Evolutionary conservation across 495 filamentous ascomycete genomes (phyloP).

Genomic region (Xylaria nigripes): DNA sequence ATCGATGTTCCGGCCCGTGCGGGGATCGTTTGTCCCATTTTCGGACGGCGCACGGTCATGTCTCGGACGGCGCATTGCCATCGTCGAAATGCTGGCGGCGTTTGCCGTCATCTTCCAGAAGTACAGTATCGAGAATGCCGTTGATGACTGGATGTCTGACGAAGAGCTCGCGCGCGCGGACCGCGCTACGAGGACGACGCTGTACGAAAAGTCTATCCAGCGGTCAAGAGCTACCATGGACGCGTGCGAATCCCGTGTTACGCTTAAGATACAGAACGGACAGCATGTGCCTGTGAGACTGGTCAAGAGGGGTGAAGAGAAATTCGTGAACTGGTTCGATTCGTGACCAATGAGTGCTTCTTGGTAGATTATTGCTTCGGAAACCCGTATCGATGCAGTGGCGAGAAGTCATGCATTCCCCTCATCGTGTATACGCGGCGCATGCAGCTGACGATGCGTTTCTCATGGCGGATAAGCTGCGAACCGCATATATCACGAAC

Average conservation of each 20-base stretch:
- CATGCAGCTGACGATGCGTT: too few relatives aligned
- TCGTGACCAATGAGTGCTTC: too few relatives aligned
- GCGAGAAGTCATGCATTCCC: not conserved
- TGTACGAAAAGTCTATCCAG: constrained; percentile 48
- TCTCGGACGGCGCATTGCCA: constrained; percentile 62
- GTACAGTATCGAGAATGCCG: constrained; percentile 58
- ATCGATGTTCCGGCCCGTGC: constrained; percentile 48
- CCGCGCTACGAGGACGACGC: constrained; percentile 33
- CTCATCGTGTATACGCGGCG: too few relatives aligned
- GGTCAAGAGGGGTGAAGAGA: constrained; percentile 54
- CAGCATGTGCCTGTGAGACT: constrained; percentile 50
- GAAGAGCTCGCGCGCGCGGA: constrained; percentile 52
- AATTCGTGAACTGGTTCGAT: constrained; percentile 42
- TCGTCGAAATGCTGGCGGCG: constrained; percentile 65
- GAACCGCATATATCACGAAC: too few relatives aligned
- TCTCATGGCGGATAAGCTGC: too few relatives aligned
- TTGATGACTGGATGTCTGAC: constrained; percentile 52
- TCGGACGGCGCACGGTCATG: constrained; percentile 63
- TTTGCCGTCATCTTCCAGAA: constrained; percentile 57
- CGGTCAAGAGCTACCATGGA: constrained; percentile 38
- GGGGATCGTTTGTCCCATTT: constrained; percentile 66
- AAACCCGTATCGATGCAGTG: too few relatives aligned
- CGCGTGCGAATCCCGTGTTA: constrained; percentile 47
- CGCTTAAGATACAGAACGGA: constrained; percentile 52
- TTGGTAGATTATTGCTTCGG: too few relatives aligned